These are phyloP conservation scores for Aspergillus uvarum DNA, from an alignment of 2,329 filamentous ascomycete genomes.

Conservation along the genomic window DNA sequence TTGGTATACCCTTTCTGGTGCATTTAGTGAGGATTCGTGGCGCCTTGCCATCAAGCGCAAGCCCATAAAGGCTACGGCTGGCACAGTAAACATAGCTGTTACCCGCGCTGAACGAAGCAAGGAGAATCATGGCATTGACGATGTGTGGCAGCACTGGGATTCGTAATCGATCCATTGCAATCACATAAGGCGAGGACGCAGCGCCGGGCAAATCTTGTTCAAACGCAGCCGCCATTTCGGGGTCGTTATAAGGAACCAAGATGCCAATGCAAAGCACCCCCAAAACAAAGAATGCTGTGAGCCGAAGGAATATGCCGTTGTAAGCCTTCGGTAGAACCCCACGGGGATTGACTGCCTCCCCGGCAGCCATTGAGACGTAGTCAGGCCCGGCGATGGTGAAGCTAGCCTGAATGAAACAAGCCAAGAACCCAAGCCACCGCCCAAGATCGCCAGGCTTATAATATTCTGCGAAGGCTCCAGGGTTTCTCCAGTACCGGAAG, in stretches of 20 bases:
- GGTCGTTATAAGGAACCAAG: conserved; percentile 68
- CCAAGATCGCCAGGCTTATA: conserved; percentile 66
- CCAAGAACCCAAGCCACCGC: conserved; percentile 72
- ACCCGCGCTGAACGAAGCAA: conserved; percentile 66
- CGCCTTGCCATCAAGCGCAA: conserved; percentile 68
- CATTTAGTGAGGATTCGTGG: conserved; percentile 66
- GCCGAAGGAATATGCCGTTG: conserved; percentile 75
- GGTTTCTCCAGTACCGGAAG: conserved; percentile 66
- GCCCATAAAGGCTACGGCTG: conserved; percentile 65
- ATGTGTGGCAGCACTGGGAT: conserved; percentile 67
- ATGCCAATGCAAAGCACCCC: conserved; percentile 72
- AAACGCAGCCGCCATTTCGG: conserved; percentile 61
- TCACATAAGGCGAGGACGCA: conserved; percentile 68
- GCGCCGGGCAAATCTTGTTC: conserved; percentile 61
- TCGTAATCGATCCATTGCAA: conserved; percentile 65
- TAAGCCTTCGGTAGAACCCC: conserved; percentile 69
- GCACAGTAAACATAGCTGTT: conserved; percentile 70
- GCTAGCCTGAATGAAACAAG: conserved; percentile 69
- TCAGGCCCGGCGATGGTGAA: conserved; percentile 69
- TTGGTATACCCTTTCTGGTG: conserved; percentile 66
- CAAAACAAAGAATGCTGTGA: conserved; percentile 73
- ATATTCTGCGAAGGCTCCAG: conserved; percentile 68
- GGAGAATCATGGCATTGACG: conserved; percentile 71
- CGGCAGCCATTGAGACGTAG: conserved; percentile 64
- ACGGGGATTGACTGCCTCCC: conserved; percentile 70